Evolutionary conservation across 2,329 filamentous ascomycete species (phyloP).

Genomic region (Corinectria fuckeliana): DNA sequence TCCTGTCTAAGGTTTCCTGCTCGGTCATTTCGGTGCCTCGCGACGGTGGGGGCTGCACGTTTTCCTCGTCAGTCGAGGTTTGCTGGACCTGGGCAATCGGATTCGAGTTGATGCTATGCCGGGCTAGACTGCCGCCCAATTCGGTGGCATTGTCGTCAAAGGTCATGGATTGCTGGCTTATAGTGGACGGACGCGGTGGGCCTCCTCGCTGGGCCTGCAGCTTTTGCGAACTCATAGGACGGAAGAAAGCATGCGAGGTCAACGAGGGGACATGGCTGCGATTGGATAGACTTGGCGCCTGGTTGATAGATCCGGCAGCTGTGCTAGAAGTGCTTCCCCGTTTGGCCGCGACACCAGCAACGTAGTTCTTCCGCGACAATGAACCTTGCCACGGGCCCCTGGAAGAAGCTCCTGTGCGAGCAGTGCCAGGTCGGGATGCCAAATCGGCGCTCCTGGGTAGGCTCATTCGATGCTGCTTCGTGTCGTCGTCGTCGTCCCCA

Average conservation of each 20-base stretch:
- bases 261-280: conserved; percentile 90
- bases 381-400: conserved; percentile 59
- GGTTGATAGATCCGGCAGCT: conserved; percentile 60
- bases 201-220: conserved; percentile 85
- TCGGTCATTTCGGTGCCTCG: conserved; percentile 84
- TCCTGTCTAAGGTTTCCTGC: conserved; percentile 71
- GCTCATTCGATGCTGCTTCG: conserved; percentile 37
- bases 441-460: conserved; percentile 50
- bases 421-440: conserved; percentile 61
- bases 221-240: conserved; percentile 95
- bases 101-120: conserved; percentile 66
- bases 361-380: conserved; percentile 59
- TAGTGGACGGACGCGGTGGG: conserved; percentile 53
- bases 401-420: conserved; percentile 54
- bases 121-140: conserved; percentile 52
- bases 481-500: conserved; percentile 51
- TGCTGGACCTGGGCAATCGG: conserved; percentile 43
- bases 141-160: conserved; percentile 51
- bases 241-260: conserved; percentile 90
- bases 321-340: conserved; percentile 51
- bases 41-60: conserved; percentile 69
- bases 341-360: conserved; percentile 52
- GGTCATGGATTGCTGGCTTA: conserved; percentile 45
- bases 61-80: conserved; percentile 49
- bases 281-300: conserved; percentile 67